Conservation (phyloP, 805 yeast species). For the Saturnispora dispora region DNA sequence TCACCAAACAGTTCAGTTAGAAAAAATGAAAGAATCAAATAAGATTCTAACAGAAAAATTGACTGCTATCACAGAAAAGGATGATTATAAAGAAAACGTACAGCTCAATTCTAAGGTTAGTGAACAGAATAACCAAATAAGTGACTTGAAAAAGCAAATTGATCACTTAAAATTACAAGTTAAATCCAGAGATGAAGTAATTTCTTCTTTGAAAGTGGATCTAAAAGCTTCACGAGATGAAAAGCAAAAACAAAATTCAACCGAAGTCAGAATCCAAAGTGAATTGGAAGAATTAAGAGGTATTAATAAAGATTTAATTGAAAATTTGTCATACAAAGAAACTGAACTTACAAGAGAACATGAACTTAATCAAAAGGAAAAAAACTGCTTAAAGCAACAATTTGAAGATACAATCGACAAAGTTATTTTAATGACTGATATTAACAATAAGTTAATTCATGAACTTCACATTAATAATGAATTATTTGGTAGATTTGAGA, state of each 20-base stretch:
- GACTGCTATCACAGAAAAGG: conserved; percentile 11
- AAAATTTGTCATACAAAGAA: conserved; percentile 61
- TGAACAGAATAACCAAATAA: conserved; percentile 7
- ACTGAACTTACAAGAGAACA: conserved; percentile 48
- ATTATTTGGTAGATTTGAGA: conserved; percentile 16
- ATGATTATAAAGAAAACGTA: conserved; percentile 11
- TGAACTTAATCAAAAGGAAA: conserved; percentile 38
- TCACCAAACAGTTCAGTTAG: conserved; percentile 20
- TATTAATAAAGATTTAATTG: conserved; percentile 55
- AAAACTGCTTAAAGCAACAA: conserved; percentile 35
- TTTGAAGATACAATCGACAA: conserved; percentile 44
- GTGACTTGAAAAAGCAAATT: conserved; percentile 14
- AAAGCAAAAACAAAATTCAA: conserved; percentile 9
- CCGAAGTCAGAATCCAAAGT: background rate
- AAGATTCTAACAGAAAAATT: conserved; percentile 13
- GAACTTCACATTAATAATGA: conserved; percentile 20
- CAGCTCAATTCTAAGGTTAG: conserved; percentile 6
- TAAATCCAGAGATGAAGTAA: background rate
- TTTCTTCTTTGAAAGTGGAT: conserved; percentile 2
- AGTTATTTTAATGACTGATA: conserved; percentile 33
- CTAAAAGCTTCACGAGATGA: conserved; percentile 13
- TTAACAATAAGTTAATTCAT: conserved; percentile 27
- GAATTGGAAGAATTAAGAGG: conserved; percentile 11
- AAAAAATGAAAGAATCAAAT: conserved; percentile 20
- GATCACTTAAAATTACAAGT: conserved; percentile 5